These are phyloP conservation scores for Wickerhamiella qilinensis DNA, from an alignment of 805 yeast genomes.

Conservation along the genomic window DNA sequence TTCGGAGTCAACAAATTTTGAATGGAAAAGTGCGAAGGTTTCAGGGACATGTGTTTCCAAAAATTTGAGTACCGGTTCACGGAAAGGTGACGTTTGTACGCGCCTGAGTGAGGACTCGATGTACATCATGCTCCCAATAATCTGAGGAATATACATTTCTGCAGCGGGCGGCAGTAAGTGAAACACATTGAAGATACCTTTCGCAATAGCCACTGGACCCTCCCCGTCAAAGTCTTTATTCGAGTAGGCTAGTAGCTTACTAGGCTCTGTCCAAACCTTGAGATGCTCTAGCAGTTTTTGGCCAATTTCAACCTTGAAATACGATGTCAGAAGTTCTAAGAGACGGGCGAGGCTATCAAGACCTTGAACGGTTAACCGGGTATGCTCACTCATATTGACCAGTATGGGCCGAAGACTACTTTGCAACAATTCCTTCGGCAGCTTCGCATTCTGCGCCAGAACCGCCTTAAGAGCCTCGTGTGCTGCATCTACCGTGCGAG, in stretches of 20 bases:
- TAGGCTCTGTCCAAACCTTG: constrained; percentile 89
- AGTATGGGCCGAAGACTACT: constrained; percentile 90
- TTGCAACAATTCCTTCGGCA: constrained; percentile 91
- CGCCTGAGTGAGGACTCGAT: constrained; percentile 75
- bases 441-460: constrained; percentile 56
- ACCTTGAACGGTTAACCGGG: constrained; percentile 75
- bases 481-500: constrained; percentile 84
- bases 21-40: constrained; percentile 51
- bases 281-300: constrained; percentile 81
- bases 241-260: constrained; percentile 56
- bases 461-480: constrained; percentile 75
- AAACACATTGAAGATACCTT: constrained; percentile 79
- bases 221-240: constrained; percentile 68
- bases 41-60: constrained; percentile 69
- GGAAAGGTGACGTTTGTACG: constrained; percentile 73
- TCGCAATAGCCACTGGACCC: constrained; percentile 62
- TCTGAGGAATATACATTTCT: constrained; percentile 75
- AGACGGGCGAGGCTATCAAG: constrained; percentile 80
- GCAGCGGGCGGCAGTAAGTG: constrained; percentile 88
- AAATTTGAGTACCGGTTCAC: constrained; percentile 79
- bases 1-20: constrained; percentile 46
- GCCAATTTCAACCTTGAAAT: constrained; percentile 94
- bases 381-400: constrained; percentile 88
- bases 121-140: constrained; percentile 56
- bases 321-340: constrained; percentile 72